Evolutionary conservation across 2,329 filamentous ascomycete genomes (phyloP).

Genomic region (Thyridium curvatum): DNA sequence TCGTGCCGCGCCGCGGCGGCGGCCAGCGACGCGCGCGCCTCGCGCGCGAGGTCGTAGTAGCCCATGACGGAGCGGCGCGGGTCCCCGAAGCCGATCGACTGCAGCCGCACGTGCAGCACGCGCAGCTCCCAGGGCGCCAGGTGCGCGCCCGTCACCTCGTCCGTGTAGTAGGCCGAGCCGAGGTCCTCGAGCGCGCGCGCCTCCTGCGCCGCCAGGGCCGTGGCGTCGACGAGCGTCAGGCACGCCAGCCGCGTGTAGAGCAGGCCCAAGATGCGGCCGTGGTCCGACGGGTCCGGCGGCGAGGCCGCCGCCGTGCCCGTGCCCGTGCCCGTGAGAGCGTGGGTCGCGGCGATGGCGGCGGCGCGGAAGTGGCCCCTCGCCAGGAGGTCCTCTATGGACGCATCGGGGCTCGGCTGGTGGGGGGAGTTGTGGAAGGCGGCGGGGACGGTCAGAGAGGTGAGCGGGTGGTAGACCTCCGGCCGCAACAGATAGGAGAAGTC

Average conservation of each 20-base stretch:
- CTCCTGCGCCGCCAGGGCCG: constrained; percentile 61
- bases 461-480: constrained; percentile 75
- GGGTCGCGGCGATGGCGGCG: constrained; percentile 63
- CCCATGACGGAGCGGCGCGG: constrained; percentile 78
- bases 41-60: constrained; percentile 80
- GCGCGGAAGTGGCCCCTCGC: constrained; percentile 71
- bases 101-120: constrained; percentile 74
- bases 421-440: constrained; percentile 63
- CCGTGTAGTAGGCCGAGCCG: constrained; percentile 50
- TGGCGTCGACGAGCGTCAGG: constrained; percentile 71
- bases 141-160: constrained; percentile 45
- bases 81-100: constrained; percentile 82
- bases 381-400: constrained; percentile 63
- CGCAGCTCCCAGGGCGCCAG: constrained; percentile 85
- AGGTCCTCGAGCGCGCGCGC: constrained; percentile 59
- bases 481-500: constrained; percentile 78
- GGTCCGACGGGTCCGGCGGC: constrained; percentile 46
- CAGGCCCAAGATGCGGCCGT: constrained; percentile 64
- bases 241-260: constrained; percentile 78
- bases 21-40: constrained; percentile 59
- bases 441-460: constrained; percentile 58
- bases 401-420: constrained; percentile 55
- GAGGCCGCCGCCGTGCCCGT: constrained; percentile 26
- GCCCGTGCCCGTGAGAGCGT: constrained; percentile 48
- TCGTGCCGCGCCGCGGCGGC: constrained; percentile 37